Base-by-base conservation (phyloP, 2,329 filamentous ascomycete species). In the Tolypocladium inflatum region DNA sequence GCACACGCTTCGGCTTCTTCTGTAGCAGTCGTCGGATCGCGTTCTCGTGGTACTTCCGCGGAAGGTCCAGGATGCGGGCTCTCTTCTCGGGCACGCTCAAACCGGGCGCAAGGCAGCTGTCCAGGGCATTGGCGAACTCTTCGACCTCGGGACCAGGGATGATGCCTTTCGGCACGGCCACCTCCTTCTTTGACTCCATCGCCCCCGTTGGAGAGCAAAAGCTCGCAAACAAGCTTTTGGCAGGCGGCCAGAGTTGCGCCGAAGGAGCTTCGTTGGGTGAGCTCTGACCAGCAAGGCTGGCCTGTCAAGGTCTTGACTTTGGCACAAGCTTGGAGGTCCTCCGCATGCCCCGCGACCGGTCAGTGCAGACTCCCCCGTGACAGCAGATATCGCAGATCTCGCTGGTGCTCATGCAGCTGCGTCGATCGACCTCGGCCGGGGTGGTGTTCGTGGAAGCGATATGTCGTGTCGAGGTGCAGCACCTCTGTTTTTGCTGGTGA, bases 61-160 rank as follows among this genome's bases (percentile, higher is more conserved):
- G 71, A 4, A 95, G 78, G 55, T 84, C 80, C 65, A 90, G 80
- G n/a, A 90, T 82, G 60, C 86, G 82, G 53, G 82, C 80, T 67
- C 84, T 83, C 68, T 81, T 79, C 59, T 88, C 83, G 37, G 79
- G 70, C 62, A 73, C 62, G 60, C 76, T 68, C 63, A 78, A 73
- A 63, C 76, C 66, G 66, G 77, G 65, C 71, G 79, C 64, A 66
- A 86, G 73, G 76, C 91, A 93, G 57, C 85, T 81, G 73, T 97
- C 92, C 26, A 97, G 80, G 55, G 84, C 83, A 68, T 89, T 87
- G 42, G 92, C 91, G 69, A 97, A 97, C 51, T 85, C 81, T 74
- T 96, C 91, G 59, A 96, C 90, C 72, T 96, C 91, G 61, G 86
- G 84, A 55, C 89, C 88, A 38, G 90, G 85, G 50, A 83, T 80